Evolutionary conservation across 2,329 filamentous ascomycete genomes (phyloP).

Genomic region (Gaeumannomyces tritici): DNA sequence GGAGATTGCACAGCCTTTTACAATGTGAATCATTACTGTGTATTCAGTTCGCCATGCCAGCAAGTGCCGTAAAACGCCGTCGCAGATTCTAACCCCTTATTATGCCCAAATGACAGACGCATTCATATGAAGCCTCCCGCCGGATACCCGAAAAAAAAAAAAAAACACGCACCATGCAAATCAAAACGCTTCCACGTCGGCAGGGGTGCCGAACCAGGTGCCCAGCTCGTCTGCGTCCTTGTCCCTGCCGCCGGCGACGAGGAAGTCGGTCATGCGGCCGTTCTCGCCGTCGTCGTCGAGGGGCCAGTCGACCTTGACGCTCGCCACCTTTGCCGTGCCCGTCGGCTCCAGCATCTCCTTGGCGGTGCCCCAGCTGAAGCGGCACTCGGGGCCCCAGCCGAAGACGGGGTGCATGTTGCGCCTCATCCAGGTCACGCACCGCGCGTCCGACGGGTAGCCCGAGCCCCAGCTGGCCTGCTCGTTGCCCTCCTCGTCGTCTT

Average conservation of each 20-base stretch:
- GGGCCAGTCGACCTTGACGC: conserved; percentile 77
- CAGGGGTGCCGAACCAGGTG: conserved; percentile 73
- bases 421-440: conserved; percentile 74
- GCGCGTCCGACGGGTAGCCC: conserved; percentile 82
- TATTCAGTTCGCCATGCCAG: neutral
- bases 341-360: conserved; percentile 88
- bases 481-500: conserved; percentile 15
- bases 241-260: conserved; percentile 28
- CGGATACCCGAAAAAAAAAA: neutral
- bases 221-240: conserved; percentile 56
- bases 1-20: no score
- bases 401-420: conserved; percentile 86
- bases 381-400: conserved; percentile 87
- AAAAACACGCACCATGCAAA: conserved; percentile 7
- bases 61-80: neutral
- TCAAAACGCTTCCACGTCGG: conserved; percentile 62
- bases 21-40: no score
- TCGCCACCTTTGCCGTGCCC: conserved; percentile 39
- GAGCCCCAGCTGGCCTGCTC: conserved; percentile 62
- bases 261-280: conserved; percentile 68
- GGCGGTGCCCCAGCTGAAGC: conserved; percentile 92
- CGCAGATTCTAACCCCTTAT: neutral
- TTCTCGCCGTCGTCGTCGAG: conserved; percentile 59
- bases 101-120: neutral
- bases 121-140: neutral